Base-by-base conservation (phyloP, 352 stramenopile genomes). In the Pythium guiyangense region DNA sequence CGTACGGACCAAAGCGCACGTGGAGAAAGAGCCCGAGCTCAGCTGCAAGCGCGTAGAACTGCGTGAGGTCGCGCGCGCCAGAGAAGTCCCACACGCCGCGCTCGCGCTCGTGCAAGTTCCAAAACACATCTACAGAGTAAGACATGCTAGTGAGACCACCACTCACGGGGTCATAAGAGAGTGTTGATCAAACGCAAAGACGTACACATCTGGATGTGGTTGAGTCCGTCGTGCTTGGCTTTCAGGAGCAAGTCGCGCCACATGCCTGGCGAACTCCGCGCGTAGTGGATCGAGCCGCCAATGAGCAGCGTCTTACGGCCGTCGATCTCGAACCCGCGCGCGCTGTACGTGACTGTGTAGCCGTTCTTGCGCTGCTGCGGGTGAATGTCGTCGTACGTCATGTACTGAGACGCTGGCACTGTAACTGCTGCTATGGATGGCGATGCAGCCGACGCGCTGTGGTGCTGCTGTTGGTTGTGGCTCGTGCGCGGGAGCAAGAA, bases 151-250 rank as follows among this genome's bases (percentile, higher is more conserved):
- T 8, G 64, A n/a, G 43, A 5, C 4, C 12, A 35, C 22, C 48
- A 35, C 4, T 17, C 35, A 60, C 12, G 25, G 6, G 17, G 12
- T 37, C 12, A 26, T 4, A 14, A 18, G 15, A 6, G 39, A 44
- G 34, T 39, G 34, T 11, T 39, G 34, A 10, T 39, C n/a, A n/a
- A n/a, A n/a, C n/a, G n/a, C 10, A 43, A 0, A 34, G 2, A 67
- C 80, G 45, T 77, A 91, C 78, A 86, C 58, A 92, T 69, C 42
- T 88, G 71, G 15, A 92, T 52, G 42, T 86, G 72, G 57, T 92
- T 92, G n/a, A 88, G 69, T 43, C 82, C 77, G 57, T 90, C 82
- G 54, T 77, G 67, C 59, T 86, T 86, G 54, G 77, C 79, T 50
- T 85, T 82, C 52, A 63, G 62, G 39, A 92, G 57, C 35, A 87